A percentile compares a stretch with the other conserved stretches of the same genome.
These are phyloP conservation scores for Colletotrichum sp. DNA, from an alignment of 2,329 filamentous ascomycete genomes.

Conservation along the genomic window DNA sequence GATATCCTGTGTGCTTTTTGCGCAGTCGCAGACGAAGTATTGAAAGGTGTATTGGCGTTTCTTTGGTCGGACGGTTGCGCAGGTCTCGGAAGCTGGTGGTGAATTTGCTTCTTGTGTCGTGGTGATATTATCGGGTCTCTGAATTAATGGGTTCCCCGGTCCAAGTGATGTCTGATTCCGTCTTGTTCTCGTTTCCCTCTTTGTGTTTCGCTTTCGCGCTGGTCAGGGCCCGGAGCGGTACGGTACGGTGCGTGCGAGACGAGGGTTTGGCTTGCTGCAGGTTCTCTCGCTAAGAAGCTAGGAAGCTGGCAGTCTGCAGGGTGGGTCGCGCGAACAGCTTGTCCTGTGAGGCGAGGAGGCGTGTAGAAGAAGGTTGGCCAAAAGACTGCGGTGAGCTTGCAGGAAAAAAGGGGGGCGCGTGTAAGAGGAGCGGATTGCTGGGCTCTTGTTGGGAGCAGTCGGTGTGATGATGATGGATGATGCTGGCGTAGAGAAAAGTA, in stretches of 20 bases:
- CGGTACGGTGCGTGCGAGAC: background rate
- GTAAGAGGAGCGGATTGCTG: background rate
- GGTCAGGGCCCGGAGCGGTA: background rate
- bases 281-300: constrained; percentile 7
- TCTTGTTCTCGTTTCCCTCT: background rate
- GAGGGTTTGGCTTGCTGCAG: constrained; percentile 16
- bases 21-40: constrained; percentile 4
- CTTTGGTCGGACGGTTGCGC: constrained; percentile 18
- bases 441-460: background rate
- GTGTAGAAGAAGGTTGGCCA: background rate
- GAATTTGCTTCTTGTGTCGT: background rate
- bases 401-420: constrained; percentile 11
- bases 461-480: background rate
- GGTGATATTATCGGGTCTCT: constrained; percentile 20
- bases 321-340: constrained; percentile 3
- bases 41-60: background rate
- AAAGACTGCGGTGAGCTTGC: constrained; percentile 18
- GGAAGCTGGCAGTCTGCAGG: constrained; percentile 10
- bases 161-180: background rate
- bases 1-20: constrained; percentile 6
- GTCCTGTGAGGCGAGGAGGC: background rate
- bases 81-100: constrained; percentile 22
- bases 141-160: background rate
- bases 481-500: background rate
- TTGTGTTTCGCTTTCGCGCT: background rate